phyloP scores from a whole-genome alignment of 1,284 basidiomycete genomes.

The Coniferiporia sulphurascens region DNA sequence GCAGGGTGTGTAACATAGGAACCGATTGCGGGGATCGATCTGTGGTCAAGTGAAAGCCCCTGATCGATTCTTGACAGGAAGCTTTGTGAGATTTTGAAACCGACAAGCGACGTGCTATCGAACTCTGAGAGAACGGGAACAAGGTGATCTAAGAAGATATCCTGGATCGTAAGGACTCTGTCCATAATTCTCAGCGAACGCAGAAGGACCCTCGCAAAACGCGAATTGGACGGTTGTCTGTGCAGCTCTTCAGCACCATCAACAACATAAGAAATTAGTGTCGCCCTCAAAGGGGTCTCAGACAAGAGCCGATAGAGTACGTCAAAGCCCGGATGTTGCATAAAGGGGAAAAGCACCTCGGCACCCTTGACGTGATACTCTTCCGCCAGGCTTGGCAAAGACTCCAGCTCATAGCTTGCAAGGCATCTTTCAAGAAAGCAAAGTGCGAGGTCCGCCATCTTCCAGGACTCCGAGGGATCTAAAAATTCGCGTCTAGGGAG shows the following conservation, averaged over 20 bases:
- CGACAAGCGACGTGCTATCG: conserved; percentile 49
- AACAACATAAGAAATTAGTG: conserved; percentile 71
- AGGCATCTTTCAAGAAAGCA: conserved; percentile 83
- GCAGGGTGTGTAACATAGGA: conserved; percentile 73
- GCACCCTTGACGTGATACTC: conserved; percentile 40
- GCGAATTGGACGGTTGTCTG: conserved; percentile 60
- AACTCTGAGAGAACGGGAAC: conserved; percentile 74
- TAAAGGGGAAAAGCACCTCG: conserved; percentile 49
- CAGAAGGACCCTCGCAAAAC: conserved; percentile 71
- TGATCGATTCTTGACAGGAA: conserved; percentile 77
- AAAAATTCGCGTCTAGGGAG: conserved; percentile 72
- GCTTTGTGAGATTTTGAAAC: conserved; percentile 55
- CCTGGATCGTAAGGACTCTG: conserved; percentile 81
- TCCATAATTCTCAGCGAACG: conserved; percentile 81
- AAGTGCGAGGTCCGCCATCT: conserved; percentile 80
- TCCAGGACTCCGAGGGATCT: conserved; percentile 77
- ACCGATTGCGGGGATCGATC: conserved; percentile 80
- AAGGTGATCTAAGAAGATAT: conserved; percentile 86
- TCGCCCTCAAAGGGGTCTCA: conserved; percentile 63
- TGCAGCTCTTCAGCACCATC: conserved; percentile 78
- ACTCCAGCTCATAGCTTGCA: conserved; percentile 76
- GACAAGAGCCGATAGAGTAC: conserved; percentile 79
- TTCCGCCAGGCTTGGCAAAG: conserved; percentile 48
- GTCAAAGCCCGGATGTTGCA: conserved; percentile 86
- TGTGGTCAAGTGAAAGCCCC: conserved; percentile 70